Evolutionary conservation across 2,329 filamentous ascomycete species (phyloP).

Genomic region (Pseudogymnoascus sp.): DNA sequence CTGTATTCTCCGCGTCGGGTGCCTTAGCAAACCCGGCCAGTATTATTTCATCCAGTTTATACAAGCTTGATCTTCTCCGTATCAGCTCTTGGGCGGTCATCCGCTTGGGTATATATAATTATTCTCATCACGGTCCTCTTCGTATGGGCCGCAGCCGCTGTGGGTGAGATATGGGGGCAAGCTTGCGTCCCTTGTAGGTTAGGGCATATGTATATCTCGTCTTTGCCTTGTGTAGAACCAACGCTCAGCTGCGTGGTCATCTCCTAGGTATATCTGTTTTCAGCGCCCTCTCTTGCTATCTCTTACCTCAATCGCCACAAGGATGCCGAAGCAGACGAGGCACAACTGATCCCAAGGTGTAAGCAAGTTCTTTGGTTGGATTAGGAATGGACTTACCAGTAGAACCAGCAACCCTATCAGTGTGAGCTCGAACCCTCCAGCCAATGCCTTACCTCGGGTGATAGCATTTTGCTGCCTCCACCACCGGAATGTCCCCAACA

Average conservation of each 20-base stretch:
- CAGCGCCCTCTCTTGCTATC: neutral
- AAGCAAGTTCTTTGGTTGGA: neutral
- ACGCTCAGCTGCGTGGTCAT: neutral
- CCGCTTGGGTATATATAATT: neutral
- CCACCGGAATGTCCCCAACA: conserved; percentile 50
- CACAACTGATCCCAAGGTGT: conserved; percentile 7
- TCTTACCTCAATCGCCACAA: conserved; percentile 21
- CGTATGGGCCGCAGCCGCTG: neutral
- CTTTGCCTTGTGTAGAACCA: neutral
- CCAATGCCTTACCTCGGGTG: conserved; percentile 46
- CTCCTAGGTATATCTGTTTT: neutral
- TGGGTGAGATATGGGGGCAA: neutral
- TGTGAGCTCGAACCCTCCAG: conserved; percentile 52
- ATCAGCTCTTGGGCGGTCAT: neutral
- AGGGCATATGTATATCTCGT: neutral
- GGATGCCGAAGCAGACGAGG: conserved; percentile 23
- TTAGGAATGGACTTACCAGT: conserved; percentile 36
- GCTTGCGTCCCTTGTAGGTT: neutral
- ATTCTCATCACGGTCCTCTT: neutral
- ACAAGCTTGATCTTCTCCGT: neutral
- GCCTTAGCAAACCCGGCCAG: neutral
- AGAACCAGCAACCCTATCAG: conserved; percentile 38
- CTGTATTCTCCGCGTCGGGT: neutral
- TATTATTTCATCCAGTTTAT: neutral
- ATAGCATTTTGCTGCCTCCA: conserved; percentile 55